Evolutionary conservation across 2,329 filamentous ascomycete genomes (phyloP).

Genomic region (Bipolaris zeicola): DNA sequence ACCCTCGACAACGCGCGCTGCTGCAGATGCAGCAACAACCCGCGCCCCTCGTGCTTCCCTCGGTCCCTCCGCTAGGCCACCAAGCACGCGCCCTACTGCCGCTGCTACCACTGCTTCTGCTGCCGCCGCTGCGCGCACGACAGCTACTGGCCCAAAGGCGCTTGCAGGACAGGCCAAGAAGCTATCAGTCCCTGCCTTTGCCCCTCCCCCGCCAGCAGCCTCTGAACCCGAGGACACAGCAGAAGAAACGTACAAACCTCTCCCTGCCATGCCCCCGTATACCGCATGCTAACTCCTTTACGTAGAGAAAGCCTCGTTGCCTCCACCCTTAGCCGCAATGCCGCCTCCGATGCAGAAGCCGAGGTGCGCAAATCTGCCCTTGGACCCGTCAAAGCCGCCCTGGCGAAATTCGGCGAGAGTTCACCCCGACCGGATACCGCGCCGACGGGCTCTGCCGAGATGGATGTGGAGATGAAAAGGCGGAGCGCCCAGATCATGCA

Average conservation of each 20-base stretch:
- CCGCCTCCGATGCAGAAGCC: conserved; percentile 45
- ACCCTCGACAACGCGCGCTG: conserved; percentile 35
- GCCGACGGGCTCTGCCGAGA: conserved; percentile 38
- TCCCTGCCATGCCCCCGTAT: background rate
- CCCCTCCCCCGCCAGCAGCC: conserved; percentile 16
- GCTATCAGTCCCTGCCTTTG: conserved; percentile 28
- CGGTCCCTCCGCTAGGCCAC: conserved; percentile 28
- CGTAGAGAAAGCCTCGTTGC: conserved; percentile 29
- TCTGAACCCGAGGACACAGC: conserved; percentile 14
- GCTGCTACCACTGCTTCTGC: conserved; percentile 25
- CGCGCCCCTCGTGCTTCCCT: conserved; percentile 40
- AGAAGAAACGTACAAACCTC: conserved; percentile 12
- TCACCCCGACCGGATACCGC: conserved; percentile 40
- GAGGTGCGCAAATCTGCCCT: conserved; percentile 36
- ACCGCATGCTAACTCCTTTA: background rate
- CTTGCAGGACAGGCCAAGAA: conserved; percentile 39
- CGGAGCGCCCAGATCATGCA: conserved; percentile 46
- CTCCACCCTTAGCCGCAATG: conserved; percentile 30
- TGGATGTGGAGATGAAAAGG: conserved; percentile 40
- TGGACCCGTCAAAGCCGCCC: conserved; percentile 35
- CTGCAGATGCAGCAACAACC: conserved; percentile 28
- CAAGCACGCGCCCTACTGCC: conserved; percentile 32
- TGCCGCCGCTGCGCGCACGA: conserved; percentile 25
- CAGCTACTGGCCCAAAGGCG: conserved; percentile 27
- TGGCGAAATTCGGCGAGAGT: conserved; percentile 40